Evolutionary conservation across 495 filamentous ascomycete genomes (phyloP), one percentile per base, ranked within the genome.

Genomic region (Penicillium steckii): DNA sequence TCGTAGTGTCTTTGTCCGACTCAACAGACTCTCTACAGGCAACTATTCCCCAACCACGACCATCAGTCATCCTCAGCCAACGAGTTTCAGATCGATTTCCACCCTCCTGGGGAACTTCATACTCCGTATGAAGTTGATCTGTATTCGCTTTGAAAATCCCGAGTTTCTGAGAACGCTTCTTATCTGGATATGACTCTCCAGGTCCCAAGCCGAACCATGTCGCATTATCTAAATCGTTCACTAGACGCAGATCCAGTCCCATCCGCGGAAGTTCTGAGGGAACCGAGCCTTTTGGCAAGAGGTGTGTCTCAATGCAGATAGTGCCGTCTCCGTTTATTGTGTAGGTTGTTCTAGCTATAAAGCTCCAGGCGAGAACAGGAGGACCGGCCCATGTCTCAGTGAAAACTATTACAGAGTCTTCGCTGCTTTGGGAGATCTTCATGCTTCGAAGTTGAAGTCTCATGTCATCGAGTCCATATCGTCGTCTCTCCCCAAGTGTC

Each of bases 81-180:
- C 79, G 59, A 4, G 78, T 81, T 17, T 80, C 82, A 35, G 77
- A 80, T n/a, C 82, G 67, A 50, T 87, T 87, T 27, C 81, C 78
- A 42, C 72, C 78, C 51, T 88, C 84, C 50, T 87, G 85, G 0
- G 84, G 84, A 25, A 79, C 77, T 33, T 88, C 85, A 57, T 85
- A 87, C 3, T 72, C 64, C 1, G 77, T 78, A 47, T 77, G 76
- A 35, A 87, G 72, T 4, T 78, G 67, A 9, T 67, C 66, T 3
- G 80, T 65, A 7, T 41, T 50, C 3, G 64, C 67, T 4, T 60
- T 54, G 66, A 78, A 85, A 8, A 77, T 56, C 5, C 82, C 82
- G 1, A 80, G 37, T 23, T 70, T 74, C 47, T 82, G 80, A 5
- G 82, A 76, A 0, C 71, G 61, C 51, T 80, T 80, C 66, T 81